These are phyloP conservation scores for Penicillium soppii DNA, from an alignment of 495 filamentous ascomycete species.

Conservation along the genomic window DNA sequence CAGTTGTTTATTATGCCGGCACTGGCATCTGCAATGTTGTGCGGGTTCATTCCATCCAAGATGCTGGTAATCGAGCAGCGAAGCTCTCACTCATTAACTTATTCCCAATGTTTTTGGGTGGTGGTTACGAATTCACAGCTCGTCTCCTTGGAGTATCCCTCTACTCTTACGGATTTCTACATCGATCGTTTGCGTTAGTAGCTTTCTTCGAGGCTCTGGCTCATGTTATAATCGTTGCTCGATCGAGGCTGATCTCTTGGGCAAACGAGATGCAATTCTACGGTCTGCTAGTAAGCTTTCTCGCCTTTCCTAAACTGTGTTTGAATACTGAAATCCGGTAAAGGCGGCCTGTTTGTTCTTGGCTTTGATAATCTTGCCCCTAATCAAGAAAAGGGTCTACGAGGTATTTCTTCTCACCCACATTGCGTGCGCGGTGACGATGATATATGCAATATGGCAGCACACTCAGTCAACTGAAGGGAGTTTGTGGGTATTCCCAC, in stretches of 20 bases:
- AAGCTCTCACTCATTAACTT: constrained; percentile 16
- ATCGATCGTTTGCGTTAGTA: constrained; percentile 24
- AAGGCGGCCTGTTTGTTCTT: constrained; percentile 14
- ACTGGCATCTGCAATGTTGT: constrained; percentile 14
- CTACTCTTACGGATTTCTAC: constrained; percentile 17
- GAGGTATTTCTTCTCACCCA: constrained; percentile 23
- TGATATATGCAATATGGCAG: constrained; percentile 9
- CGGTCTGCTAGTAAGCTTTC: constrained; percentile 13
- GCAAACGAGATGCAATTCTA: constrained; percentile 10
- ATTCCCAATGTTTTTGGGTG: constrained; percentile 11
- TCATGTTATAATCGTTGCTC: constrained; percentile 11
- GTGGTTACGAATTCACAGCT: constrained; percentile 14
- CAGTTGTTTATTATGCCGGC: constrained; percentile 1
- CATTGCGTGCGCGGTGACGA: constrained; percentile 11
- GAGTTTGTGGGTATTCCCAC: neutral
- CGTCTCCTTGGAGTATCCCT: constrained; percentile 24
- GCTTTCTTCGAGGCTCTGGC: constrained; percentile 12
- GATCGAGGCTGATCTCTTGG: neutral
- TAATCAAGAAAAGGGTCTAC: constrained; percentile 20
- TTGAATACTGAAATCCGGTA: neutral
- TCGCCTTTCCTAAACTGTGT: neutral
- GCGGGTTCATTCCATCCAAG: neutral
- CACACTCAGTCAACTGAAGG: constrained; percentile 1
- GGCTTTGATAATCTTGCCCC: constrained; percentile 14
- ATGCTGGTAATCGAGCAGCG: constrained; percentile 5